Percentiles rank a stretch among this genome's conserved stretches.
phyloP scores from a whole-genome alignment of 495 filamentous ascomycete species.

The Penicillium cataractarum region DNA sequence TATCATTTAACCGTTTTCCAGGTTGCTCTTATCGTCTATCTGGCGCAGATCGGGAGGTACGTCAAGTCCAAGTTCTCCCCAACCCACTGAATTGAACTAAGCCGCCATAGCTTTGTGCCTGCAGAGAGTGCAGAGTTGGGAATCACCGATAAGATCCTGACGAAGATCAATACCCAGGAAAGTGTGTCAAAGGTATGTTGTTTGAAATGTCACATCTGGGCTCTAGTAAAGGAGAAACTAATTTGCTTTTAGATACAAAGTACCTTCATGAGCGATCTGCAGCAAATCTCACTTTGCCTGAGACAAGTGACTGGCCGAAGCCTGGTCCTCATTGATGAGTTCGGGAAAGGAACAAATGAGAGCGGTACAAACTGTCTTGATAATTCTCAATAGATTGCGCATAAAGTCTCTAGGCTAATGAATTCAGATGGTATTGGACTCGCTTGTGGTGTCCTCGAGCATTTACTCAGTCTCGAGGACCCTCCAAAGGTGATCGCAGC shows the following conservation, averaged over 20 bases:
- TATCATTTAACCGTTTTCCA: conserved; percentile 14
- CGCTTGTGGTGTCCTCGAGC: conserved; percentile 77
- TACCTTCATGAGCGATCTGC: conserved; percentile 91
- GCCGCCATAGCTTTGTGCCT: conserved; percentile 70
- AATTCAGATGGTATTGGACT: conserved; percentile 77
- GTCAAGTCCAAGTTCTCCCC: conserved; percentile 1
- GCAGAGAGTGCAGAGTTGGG: conserved; percentile 79
- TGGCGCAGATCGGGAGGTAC: conserved; percentile 85
- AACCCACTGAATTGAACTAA: conserved; percentile 9
- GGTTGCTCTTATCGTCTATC: conserved; percentile 86
- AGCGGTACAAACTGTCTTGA: conserved; percentile 44
- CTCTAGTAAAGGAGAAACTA: background rate
- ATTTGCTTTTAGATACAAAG: conserved; percentile 64
- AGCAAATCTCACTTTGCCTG: conserved; percentile 80
- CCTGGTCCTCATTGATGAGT: conserved; percentile 88
- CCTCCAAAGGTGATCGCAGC: conserved; percentile 82
- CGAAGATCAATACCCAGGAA: conserved; percentile 83
- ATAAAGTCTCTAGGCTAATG: conserved; percentile 3
- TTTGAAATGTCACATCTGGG: no score
- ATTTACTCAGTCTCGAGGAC: conserved; percentile 65
- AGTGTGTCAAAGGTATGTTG: conserved; percentile 68
- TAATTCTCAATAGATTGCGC: background rate
- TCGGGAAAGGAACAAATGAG: conserved; percentile 90
- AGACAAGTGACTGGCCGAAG: conserved; percentile 78
- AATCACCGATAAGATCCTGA: conserved; percentile 90